Percentiles rank a stretch among this genome's conserved stretches.
Conservation (phyloP, 2,329 filamentous ascomycete species). For the Aureobasidium sp. region DNA sequence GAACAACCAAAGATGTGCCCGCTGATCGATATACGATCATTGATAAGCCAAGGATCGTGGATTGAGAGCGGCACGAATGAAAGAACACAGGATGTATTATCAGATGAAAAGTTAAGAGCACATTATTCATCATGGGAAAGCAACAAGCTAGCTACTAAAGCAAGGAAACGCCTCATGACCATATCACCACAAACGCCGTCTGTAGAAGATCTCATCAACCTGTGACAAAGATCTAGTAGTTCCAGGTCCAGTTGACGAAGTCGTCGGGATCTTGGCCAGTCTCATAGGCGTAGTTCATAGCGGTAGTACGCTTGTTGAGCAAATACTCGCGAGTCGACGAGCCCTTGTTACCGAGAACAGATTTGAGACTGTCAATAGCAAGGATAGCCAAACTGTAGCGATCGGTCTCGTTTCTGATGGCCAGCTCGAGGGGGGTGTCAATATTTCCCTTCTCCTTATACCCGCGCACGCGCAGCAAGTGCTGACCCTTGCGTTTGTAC, state of each 20-base stretch:
- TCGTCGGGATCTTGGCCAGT: constrained; percentile 61
- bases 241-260: constrained; percentile 62
- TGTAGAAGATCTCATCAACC: background rate
- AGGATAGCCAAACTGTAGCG: constrained; percentile 70
- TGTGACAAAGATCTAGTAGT: constrained; percentile 28
- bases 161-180: background rate
- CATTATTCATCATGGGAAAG: background rate
- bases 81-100: too few relatives aligned
- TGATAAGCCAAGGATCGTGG: too few relatives aligned
- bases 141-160: background rate
- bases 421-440: constrained; percentile 70
- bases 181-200: background rate
- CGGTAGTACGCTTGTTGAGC: constrained; percentile 56
- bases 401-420: constrained; percentile 70
- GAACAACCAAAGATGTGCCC: too few relatives aligned
- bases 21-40: too few relatives aligned
- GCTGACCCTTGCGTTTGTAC: constrained; percentile 63
- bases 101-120: too few relatives aligned
- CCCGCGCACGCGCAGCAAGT: constrained; percentile 65
- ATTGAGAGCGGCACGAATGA: too few relatives aligned
- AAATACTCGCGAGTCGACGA: constrained; percentile 56
- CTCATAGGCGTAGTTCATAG: constrained; percentile 60
- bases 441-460: constrained; percentile 83
- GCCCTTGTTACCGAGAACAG: constrained; percentile 55
- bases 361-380: constrained; percentile 61